Evolutionary conservation across 352 stramenopile species (phyloP), one percentile per base, ranked within the genome.

Genomic region (Peronospora tabacina): DNA sequence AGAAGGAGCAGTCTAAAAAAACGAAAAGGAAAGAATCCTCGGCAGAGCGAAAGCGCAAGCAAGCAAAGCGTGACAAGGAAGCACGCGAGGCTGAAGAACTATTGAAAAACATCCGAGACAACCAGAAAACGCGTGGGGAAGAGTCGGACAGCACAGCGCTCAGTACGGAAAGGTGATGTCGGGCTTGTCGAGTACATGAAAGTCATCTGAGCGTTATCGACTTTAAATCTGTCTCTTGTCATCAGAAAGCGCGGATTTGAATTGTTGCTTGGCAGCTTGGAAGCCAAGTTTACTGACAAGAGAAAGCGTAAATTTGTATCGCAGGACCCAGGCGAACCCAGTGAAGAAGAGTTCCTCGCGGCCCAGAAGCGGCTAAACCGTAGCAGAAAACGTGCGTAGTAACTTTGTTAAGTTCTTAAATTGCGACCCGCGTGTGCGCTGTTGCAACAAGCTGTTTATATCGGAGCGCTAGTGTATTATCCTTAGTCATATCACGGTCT

Each of bases 291-390:
- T 39, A 66, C 59, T 24, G 60, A 75, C 13, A 68, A 81, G 35
- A 48, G 38, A 26, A 82, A 73, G 36, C 50, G 55, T 20, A 66
- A 71, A 32, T 41, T 52, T 26, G 41, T 26, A 15, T 7, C 45
- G 17, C 20, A 33, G 5, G 46, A 53, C 15, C 11, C 45, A 20
- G 34, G 29, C 28, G 56, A 72, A 28, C 79, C 76, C 15, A 83
- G 61, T 20, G 79, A 90, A 60, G 72, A 87, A 30, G 72, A 81
- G 17, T 90, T 88, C 35, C 41, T 72, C 0, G 79, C 70, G 1
- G 58, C 79, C 3, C 72, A 85, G 40, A 57, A 73, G 30, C 63
- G 75, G 15, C 48, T 87, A 10, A 71, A 75, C 38, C 52, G 55
- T 32, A 64, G 49, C 19, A 74, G 70, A 52, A 61, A 62, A 62